Base-by-base conservation (phyloP, 768 basidiomycete species). In the Dictyophora rubrovolvata region DNA sequence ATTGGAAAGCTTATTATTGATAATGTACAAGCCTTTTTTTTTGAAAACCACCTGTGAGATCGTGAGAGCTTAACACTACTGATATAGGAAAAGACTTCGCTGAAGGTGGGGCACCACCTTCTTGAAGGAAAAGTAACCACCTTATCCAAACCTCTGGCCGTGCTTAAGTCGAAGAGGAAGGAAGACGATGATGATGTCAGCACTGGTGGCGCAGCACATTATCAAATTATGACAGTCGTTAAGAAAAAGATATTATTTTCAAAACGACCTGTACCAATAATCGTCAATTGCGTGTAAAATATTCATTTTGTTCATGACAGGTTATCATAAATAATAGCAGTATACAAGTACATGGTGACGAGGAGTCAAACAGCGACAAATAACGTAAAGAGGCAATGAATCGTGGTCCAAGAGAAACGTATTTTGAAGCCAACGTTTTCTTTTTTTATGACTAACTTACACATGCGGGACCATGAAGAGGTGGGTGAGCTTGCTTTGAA, bases 31-130 rank as follows among this genome's bases (percentile, higher is more conserved):
- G n/a, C n/a, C n/a, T n/a, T n/a, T n/a, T n/a, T n/a, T n/a, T n/a
- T n/a, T n/a, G n/a, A 28, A 3, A 28, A 28, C 28, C 7, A 28
- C 7, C 7, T 28, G 23, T 20, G 51, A 17, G 51, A 18, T 2
- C 12, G 17, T n/a, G 17, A n/a, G 10, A n/a, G 47, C 23, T n/a
- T 46, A 49, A 33, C n/a, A n/a, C 35, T 36, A 54, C 22, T 28
- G 4, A 3, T 28, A 28, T 28, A 91, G 89, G 84, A 81, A 62
- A 89, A 85, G 64, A 84, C 89, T 3, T 91, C 84, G 1, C 77
- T 97, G 6, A 70, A 77, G 56, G 87, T 97, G 60, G 93, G 93
- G 12, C 85, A 94, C 70, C 92, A 96, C 66, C 76, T 93, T 33
- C 82, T 97, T 5, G 94, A 97, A 67, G 93, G 93, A 55, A 89